Base-by-base conservation (phyloP, 768 basidiomycete species). In the Piloderma croceum region DNA sequence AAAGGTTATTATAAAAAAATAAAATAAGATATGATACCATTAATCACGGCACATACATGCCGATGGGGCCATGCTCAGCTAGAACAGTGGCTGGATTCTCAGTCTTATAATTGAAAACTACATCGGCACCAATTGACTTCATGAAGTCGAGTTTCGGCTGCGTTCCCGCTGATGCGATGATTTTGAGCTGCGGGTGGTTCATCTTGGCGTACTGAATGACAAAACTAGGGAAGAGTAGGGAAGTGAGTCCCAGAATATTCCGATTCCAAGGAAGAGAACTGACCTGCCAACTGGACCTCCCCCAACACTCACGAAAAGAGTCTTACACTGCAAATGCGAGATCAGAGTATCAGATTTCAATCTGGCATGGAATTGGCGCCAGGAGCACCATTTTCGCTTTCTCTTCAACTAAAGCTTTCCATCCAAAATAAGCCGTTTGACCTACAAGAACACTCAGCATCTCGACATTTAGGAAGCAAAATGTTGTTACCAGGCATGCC, bases 71-170 rank as follows among this genome's bases (percentile, higher is more conserved):
- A 40, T 74, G 58, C 43, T 63, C 60, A 48, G 52, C 44, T n/a
- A 80, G 61, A 7, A 72, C 48, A 13, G 70, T 66, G 5, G 44
- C 46, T 1, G 69, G 68, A 37, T 58, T 53, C 5, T 57, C 48
- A 2, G 61, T 77, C 65, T 79, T 74, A 57, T 73, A 77, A 58
- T 78, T 75, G 59, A 75, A 76, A 1, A 61, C 68, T 18, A 70
- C 62, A 45, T 79, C 74, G 2, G 68, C 65, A 3, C 73, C 76
- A 10, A 74, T 38, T 5, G 61, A 62, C 29, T 54, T 58, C 39
- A 74, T 34, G 45, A 61, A 73, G 5, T 53, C 53, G 18, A 77
- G 69, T 57, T 81, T 78, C 33, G 73, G 69, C 29, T 76, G 71
- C 2, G 66, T 62, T 2, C 77, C 74, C 1, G 73, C 70, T 6